Base-by-base conservation (phyloP, 2,329 filamentous ascomycete species). In the Stachybotrys echinatus region DNA sequence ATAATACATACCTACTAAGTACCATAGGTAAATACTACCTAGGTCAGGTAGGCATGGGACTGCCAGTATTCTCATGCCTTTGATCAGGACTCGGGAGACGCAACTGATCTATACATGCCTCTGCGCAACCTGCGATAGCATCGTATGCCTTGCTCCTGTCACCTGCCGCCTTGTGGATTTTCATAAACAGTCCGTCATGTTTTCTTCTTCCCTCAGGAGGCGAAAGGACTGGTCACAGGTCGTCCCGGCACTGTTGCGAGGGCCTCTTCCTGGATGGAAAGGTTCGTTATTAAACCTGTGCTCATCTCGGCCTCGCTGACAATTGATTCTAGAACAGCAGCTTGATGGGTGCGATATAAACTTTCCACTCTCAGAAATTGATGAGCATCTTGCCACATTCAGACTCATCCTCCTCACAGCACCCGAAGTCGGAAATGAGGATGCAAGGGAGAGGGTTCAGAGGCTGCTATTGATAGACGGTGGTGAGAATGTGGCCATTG, bases 311-410 rank as follows among this genome's bases (percentile, higher is more conserved):
- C 27, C 27, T 50, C 14, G 38, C 52, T 48, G 40, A 50, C 50
- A 40, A 6, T 20, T 34, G 46, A 31, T 5, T 44, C 10, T 34
- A 79, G 76, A 78, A 58, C 56, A 59, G 4, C 62, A 58, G 17
- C 61, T 80, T 3, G 57, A 63, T 17, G 68, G 65, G 2, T 72
- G 79, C 53, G 77, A 80, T 53, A 56, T 79, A 23, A 71, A 71
- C 14, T 63, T 80, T 37, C 63, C 64, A 4, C 48, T 74, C 19
- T 47, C 43, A 8, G 18, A 48, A 42, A 19, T 37, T 22, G 23
- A 40, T 27, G 23, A 42, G 20, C n/a, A 43, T 20, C 38, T 47
- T 2, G 21, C 20, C 7, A 48, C 61, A 6, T 67, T 74, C 45
- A 68, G 66, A 21, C 64, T 69, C 22, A 53, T 77, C 14, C 67